These are phyloP conservation scores for Hermanozyma aechmeae DNA, from an alignment of 805 yeast genomes.

Conservation along the genomic window DNA sequence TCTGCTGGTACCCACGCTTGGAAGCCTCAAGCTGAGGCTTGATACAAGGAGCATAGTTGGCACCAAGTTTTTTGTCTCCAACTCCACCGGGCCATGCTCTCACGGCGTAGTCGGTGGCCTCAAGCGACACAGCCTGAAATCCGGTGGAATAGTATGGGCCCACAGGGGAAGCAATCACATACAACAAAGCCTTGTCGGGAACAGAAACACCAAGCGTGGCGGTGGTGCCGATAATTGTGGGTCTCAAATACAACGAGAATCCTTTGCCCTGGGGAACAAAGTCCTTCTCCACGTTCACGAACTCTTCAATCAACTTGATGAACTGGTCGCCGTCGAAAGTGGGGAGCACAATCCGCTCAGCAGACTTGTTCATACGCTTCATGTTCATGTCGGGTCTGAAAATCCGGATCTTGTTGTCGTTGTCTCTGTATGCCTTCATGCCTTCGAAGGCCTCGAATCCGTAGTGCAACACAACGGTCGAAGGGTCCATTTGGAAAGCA, in stretches of 20 bases:
- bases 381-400: conserved; percentile 91
- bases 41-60: conserved; percentile 94
- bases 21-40: conserved; percentile 89
- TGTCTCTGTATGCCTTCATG: conserved; percentile 78
- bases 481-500: conserved; percentile 70
- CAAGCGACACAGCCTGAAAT: conserved; percentile 88
- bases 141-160: conserved; percentile 90
- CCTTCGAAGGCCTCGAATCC: conserved; percentile 96
- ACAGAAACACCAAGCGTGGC: conserved; percentile 79
- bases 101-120: conserved; percentile 92
- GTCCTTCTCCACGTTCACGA: conserved; percentile 63
- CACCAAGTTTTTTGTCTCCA: conserved; percentile 94
- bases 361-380: conserved; percentile 83
- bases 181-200: conserved; percentile 76
- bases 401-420: conserved; percentile 51
- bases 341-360: conserved; percentile 84
- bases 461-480: conserved; percentile 86
- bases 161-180: conserved; percentile 88
- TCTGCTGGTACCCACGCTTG: conserved; percentile 85
- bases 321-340: conserved; percentile 73
- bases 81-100: conserved; percentile 99
- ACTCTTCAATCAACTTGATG: conserved; percentile 64
- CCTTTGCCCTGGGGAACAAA: conserved; percentile 84
- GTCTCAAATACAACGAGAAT: conserved; percentile 87
- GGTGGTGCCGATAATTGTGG: conserved; percentile 90